Base-by-base conservation (phyloP, 164 flowering plant species). In the Chimonanthus praecox region DNA sequence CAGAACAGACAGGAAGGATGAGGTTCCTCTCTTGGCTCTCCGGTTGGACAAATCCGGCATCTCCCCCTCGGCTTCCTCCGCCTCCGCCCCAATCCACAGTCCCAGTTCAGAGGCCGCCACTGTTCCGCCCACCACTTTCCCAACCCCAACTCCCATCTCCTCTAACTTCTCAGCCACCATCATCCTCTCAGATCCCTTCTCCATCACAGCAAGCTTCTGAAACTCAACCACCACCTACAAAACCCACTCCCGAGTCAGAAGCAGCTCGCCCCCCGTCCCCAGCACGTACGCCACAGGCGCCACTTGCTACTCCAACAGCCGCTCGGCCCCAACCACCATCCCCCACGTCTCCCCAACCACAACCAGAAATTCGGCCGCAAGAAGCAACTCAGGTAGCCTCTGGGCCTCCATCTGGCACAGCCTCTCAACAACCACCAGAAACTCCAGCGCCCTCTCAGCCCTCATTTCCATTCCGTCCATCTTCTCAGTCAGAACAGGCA, bases 281-380 rank as follows among this genome's bases (percentile, higher is more conserved):
- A 33, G 33, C 33, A 33, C 33, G 33, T 33, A 33, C 33, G 33
- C 33, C 33, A 33, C 33, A 33, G 33, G 33, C 33, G 33, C 33
- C 33, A 33, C 33, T 33, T 33, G 33, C 1, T 33, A 33, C 33
- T 33, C 33, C 33, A 33, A 33, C 33, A 33, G 33, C 33, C 33
- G 33, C 33, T 33, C 33, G 2, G 33, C 33, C 33, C 33, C 33
- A 62, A 64, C 76, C 85, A 7, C 74, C 82, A 73, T 49, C 83
- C 7, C 73, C 3, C 60, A 54, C 60, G 11, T 10, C 60, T 54
- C 60, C 16, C 33, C 33, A 33, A n/a, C 60, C 60, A 54, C 60
- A 54, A 54, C n/a, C 11, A 54, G n/a, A n/a, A 11, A n/a, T 6
- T 54, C 60, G 5, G 5, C 33, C 33, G 33, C 33, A 33, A 33